These are phyloP conservation scores for Zhuliangozyma blackwelliae DNA, from an alignment of 1,139 yeast species.

Conservation along the genomic window DNA sequence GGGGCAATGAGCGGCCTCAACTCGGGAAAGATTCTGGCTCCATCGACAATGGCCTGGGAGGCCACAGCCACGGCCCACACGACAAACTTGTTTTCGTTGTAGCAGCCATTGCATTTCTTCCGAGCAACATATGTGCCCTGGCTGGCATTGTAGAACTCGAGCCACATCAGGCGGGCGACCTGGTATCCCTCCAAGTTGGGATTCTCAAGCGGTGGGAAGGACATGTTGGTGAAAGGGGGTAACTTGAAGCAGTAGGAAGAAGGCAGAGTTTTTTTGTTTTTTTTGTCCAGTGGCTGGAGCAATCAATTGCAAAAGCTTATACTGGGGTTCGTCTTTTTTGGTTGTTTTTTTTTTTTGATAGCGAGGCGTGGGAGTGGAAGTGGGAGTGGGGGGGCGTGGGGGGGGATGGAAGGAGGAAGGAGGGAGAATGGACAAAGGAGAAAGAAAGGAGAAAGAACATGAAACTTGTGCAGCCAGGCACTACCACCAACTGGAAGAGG, in stretches of 20 bases:
- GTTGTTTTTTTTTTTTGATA: no score
- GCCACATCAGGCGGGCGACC: constrained; percentile 44
- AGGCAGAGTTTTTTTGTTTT: not conserved
- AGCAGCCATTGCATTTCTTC: constrained; percentile 44
- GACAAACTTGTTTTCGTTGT: constrained; percentile 52
- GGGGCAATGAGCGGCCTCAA: constrained; percentile 55
- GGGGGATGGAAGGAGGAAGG: no score
- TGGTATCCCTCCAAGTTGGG: constrained; percentile 53
- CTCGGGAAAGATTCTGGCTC: constrained; percentile 56
- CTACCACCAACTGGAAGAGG: no score
- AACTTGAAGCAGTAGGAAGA: not conserved
- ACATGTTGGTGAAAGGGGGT: constrained; percentile 1
- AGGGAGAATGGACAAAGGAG: no score
- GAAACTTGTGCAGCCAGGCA: no score
- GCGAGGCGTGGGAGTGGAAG: no score
- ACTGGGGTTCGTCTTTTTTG: no score
- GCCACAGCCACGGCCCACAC: constrained; percentile 70
- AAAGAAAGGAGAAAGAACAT: no score
- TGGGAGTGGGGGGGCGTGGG: no score
- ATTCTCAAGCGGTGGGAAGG: constrained; percentile 15
- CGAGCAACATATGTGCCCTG: constrained; percentile 43
- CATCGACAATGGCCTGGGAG: constrained; percentile 59
- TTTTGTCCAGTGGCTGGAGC: not conserved
- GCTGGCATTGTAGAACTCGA: constrained; percentile 40
- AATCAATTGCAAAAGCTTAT: no score